Conservation (phyloP, 2,329 filamentous ascomycete species). For the Esteya vermicola region DNA sequence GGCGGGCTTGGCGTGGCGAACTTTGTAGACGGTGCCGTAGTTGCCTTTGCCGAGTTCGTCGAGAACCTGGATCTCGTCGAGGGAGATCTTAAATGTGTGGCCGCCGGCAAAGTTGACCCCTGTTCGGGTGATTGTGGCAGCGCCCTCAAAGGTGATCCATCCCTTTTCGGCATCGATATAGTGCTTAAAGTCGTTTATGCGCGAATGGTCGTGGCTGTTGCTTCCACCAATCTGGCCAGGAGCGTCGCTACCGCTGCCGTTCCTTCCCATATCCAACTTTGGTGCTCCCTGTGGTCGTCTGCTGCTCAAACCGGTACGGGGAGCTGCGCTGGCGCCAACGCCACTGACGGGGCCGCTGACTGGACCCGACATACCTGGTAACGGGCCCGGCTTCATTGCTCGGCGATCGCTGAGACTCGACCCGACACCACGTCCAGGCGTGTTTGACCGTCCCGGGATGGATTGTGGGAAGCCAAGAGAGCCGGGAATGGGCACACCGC, state of each 20-base stretch:
- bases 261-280: conserved; percentile 25
- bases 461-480: conserved; percentile 37
- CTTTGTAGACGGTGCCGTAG: conserved; percentile 96
- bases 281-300: conserved; percentile 25
- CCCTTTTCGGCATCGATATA: conserved; percentile 87
- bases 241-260: conserved; percentile 4
- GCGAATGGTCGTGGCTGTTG: conserved; percentile 26
- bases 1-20: conserved; percentile 61
- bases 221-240: conserved; percentile 17
- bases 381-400: conserved; percentile 40
- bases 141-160: conserved; percentile 83
- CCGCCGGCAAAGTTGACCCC: conserved; percentile 90
- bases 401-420: conserved; percentile 55
- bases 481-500: conserved; percentile 22
- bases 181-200: conserved; percentile 50
- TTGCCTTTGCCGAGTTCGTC: conserved; percentile 96
- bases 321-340: too few species aligned
- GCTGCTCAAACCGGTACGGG: too few species aligned
- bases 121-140: conserved; percentile 74
- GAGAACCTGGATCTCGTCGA: conserved; percentile 87
- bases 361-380: too few species aligned
- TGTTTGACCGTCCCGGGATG: conserved; percentile 30
- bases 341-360: too few species aligned
- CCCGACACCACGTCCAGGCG: conserved; percentile 19
- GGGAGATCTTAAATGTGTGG: conserved; percentile 79